Evolutionary conservation across 2,329 filamentous ascomycete species (phyloP), one percentile per base, ranked within the genome.

Genomic region (Exophiala aquamarina): DNA sequence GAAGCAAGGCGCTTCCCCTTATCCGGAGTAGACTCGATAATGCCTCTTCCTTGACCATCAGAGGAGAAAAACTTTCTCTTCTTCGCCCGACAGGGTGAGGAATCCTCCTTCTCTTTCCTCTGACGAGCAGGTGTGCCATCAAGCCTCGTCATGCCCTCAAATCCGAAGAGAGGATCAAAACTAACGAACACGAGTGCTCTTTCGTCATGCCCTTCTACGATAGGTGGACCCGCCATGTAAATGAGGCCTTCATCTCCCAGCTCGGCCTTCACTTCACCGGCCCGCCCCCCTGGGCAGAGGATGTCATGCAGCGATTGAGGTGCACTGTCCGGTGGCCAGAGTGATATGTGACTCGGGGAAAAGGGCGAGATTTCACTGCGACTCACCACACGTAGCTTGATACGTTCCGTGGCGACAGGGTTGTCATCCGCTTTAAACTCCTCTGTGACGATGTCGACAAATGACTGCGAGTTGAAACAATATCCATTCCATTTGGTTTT

Each of bases 401-500:
- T 59, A 3, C 68, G 66, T 52, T 72, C 68, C 29, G 57, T 61
- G 2, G 63, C 59, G 33, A 63, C 59, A 20, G 63, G 59, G 6
- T 52, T 56, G 17, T 50, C 58, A 17, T 61, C 51, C 9, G 53
- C 43, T 10, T 56, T 49, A 9, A 51, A 49, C 3, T 67, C 65
- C 44, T 73, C 70, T 21, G 67, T 70, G 34, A 74, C 67, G 13
- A 74, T 58, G 36, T 74, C 71, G 18, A 73, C 45, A 50, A 71
- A 73, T 10, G 68, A 63, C 8, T 65, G 63, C 17, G 68, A 61
- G 15, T 66, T 66, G 37, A 64, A 61, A 32, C 71, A 65, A 52
- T 73, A 73, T 18, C 63, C 61, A 42, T 66, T 67, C 48, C 66
- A 69, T 41, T 72, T 73, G 0, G 70, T 73, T 47, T 67, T 69